Evolutionary conservation across 2,329 filamentous ascomycete species (phyloP).

Genomic region (Fusarium liriodendri): DNA sequence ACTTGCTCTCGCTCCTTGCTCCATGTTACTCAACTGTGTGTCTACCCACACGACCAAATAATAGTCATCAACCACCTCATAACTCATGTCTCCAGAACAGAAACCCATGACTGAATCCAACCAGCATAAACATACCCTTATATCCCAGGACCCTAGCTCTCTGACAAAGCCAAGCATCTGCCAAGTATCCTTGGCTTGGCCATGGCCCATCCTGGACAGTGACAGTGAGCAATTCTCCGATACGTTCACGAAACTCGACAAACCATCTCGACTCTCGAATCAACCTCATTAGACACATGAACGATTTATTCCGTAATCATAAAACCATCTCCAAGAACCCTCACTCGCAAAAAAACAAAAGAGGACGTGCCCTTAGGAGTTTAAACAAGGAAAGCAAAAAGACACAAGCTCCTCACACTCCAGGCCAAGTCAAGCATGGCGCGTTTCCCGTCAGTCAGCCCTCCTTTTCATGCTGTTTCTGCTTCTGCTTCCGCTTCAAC

Average conservation of each 20-base stretch:
- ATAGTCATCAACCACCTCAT: neutral
- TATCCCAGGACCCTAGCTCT: neutral
- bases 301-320: constrained; percentile 42
- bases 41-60: neutral
- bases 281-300: constrained; percentile 22
- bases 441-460: constrained; percentile 13
- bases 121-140: neutral
- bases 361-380: constrained; percentile 24
- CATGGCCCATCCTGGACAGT: neutral
- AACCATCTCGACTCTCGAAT: neutral
- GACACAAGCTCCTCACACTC: constrained; percentile 43
- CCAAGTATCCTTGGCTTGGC: constrained; percentile 2
- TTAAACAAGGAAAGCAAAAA: constrained; percentile 41
- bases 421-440: constrained; percentile 33
- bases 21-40: neutral
- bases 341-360: constrained; percentile 25
- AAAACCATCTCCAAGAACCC: constrained; percentile 29
- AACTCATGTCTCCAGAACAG: neutral
- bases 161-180: constrained; percentile 1
- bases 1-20: neutral
- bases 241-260: neutral
- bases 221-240: neutral
- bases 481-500: constrained; percentile 4
- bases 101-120: neutral
- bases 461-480: constrained; percentile 38